Conservation (phyloP, 129 eudicot species). For the sunflower (Helianthus annuus) region HanXRQr2.0-SUNRISE NC_035436.2:111625591-111626090, state of each 20-base stretch:
- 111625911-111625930: not conserved
- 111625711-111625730: not conserved
- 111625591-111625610: too few relatives aligned
- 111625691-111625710: too few relatives aligned
- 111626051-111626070: too few relatives aligned
- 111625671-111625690: too few relatives aligned
- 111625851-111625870: not conserved
- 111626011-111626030: slow-evolving; percentile 14
- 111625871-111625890: not conserved
- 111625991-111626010: not conserved
- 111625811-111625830: slow-evolving; percentile 1
- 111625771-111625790: not conserved
- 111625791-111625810: not conserved
- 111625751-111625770: not conserved
- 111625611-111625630: too few relatives aligned
- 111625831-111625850: not conserved
- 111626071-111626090: too few relatives aligned
- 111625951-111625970: not conserved
- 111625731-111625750: not conserved
- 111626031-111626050: not conserved
- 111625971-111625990: slow-evolving; percentile 17
- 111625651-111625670: too few relatives aligned
- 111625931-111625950: slow-evolving; percentile 3
- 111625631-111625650: too few relatives aligned
- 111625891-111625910: too few relatives aligned